Percentiles rank a stretch among this genome's conserved stretches.
Conservation (phyloP, 768 basidiomycete genomes). For the Terana coerulea region DNA sequence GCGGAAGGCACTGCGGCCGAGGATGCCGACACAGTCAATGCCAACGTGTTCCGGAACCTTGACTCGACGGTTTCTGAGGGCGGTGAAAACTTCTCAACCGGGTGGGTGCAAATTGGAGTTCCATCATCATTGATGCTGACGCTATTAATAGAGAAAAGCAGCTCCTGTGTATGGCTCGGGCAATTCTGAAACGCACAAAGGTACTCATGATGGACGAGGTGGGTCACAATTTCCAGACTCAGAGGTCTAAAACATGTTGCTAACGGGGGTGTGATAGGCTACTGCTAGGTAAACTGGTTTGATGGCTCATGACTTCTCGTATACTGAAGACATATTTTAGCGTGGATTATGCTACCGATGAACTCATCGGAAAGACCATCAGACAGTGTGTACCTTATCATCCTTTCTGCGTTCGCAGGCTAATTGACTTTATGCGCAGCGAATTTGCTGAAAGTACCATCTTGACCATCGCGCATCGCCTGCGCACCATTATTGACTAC, state of each 20-base stretch:
- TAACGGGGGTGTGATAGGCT: conserved; percentile 38
- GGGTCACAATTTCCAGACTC: conserved; percentile 17
- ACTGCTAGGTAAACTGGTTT: conserved; percentile 51
- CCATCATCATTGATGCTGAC: conserved; percentile 6
- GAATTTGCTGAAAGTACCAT: conserved; percentile 81
- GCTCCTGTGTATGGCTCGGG: conserved; percentile 82
- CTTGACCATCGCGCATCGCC: conserved; percentile 76
- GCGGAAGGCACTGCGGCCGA: conserved; percentile 45
- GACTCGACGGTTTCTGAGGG: conserved; percentile 77
- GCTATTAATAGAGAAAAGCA: conserved; percentile 60
- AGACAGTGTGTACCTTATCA: conserved; percentile 54
- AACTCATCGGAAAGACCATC: conserved; percentile 79
- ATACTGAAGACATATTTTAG: conserved; percentile 23
- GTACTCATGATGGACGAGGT: conserved; percentile 85
- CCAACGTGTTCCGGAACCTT: conserved; percentile 72
- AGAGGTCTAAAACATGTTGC: conserved; percentile 5
- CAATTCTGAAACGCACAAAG: conserved; percentile 74
- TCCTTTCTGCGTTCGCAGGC: conserved; percentile 27
- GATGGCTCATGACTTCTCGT: neutral
- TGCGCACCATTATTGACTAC: conserved; percentile 80
- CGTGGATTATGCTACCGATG: conserved; percentile 87
- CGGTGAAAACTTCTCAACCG: conserved; percentile 89
- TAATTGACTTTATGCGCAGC: conserved; percentile 28
- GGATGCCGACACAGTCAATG: conserved; percentile 49
- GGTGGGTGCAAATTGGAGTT: conserved; percentile 35